Evolutionary conservation across 306 rosid species (phyloP), one percentile per base, ranked within the genome.

Genomic region (Mimosa bimucronata): DNA sequence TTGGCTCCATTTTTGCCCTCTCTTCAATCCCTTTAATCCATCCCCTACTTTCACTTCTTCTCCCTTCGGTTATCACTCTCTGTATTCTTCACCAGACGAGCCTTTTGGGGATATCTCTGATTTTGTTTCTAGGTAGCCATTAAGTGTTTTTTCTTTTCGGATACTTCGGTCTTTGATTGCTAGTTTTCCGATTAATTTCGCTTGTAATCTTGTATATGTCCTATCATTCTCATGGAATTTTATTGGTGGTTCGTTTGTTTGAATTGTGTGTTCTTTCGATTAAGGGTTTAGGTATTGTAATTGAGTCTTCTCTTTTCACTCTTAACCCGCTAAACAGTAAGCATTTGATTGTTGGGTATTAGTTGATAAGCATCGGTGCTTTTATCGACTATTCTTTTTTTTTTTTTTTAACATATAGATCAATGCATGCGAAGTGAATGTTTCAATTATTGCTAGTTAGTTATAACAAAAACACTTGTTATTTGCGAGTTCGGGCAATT

Each of bases 1-100:
- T 73, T 73, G 62, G 65, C 45, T 7, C 48, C 30, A 50, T 25
- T 52, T 30, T n/a, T 34, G 14, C 42, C 45, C 44, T 45, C 75
- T 31, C 55, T 38, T 55, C 80, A 83, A 64, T 81, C 83, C 83
- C 86, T 50, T n/a, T n/a, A 84, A 84, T 66, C 30, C 31, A 18
- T 34, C 44, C 9, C 45, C 64, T 25, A 26, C 52, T 14, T 50
- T 19, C 50, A 19, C 50, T 26, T 9, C 40, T 9, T 28, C 34
- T 50, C 65, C 7, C 64, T 34, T 34, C 38, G 5, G 3, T 34
- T 34, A 55, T 10, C 69, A 23, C 11, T 37, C n/a, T 18, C 77
- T 13, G 30, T 50, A 5, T 50, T 6, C 30, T 16, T 74, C 12
- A 3, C 11, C 46, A 5, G 31, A 34, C 34, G 66, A 52, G 10